Percentiles rank a stretch among this genome's conserved stretches.
Evolutionary conservation across 148 eudicot genomes (phyloP).

Genomic region (Suaeda aralocaspica): DNA sequence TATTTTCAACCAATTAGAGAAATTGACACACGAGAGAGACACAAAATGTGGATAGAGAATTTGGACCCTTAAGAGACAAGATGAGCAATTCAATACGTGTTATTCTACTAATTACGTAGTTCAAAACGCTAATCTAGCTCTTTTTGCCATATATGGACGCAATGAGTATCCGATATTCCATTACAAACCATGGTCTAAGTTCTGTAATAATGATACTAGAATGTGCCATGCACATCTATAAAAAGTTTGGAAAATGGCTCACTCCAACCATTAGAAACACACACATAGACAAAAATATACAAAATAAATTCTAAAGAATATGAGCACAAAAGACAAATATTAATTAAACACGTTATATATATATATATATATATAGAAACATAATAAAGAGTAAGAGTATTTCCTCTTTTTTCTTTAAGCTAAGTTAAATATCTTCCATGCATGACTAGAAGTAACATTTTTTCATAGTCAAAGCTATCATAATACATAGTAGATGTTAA

Average conservation of each 20-base stretch:
- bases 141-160: too few relatives aligned
- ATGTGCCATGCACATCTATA: not conserved
- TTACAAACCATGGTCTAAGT: too few relatives aligned
- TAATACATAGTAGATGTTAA: not conserved
- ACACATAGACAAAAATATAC: not conserved
- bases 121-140: too few relatives aligned
- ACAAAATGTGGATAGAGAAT: too few relatives aligned
- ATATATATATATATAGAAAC: not conserved
- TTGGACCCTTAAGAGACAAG: too few relatives aligned
- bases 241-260: not conserved
- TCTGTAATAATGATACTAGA: too few relatives aligned
- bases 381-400: not conserved
- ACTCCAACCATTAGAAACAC: not conserved
- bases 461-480: not conserved
- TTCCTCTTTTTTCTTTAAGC: not conserved
- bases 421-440: not conserved
- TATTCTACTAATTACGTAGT: too few relatives aligned
- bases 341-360: not conserved
- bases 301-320: not conserved
- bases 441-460: not conserved
- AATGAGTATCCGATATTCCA: too few relatives aligned
- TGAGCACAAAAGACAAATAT: not conserved
- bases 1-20: too few relatives aligned
- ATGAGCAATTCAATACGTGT: too few relatives aligned
- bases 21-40: too few relatives aligned